Evolutionary conservation across 2,329 filamentous ascomycete species (phyloP).

Genomic region (Colletotrichum graminicola): DNA sequence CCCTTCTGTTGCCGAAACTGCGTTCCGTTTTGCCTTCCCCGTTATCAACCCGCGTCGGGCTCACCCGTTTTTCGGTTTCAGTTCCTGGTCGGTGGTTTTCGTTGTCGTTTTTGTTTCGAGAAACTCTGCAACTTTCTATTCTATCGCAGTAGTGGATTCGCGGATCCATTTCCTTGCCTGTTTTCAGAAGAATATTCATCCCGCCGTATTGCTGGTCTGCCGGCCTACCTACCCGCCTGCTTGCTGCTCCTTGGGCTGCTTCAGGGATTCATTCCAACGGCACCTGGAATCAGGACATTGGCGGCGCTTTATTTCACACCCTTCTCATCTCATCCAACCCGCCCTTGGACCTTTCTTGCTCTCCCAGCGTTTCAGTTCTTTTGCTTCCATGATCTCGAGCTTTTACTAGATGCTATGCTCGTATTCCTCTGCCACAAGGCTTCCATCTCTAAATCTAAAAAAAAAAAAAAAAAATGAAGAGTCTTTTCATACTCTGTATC

Average conservation of each 20-base stretch:
- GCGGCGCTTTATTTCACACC: background rate
- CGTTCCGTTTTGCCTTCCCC: background rate
- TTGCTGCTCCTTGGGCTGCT: background rate
- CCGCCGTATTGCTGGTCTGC: background rate
- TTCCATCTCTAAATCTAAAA: background rate
- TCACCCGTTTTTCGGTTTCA: background rate
- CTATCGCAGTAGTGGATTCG: slow-evolving; percentile 1
- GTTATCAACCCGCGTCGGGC: background rate
- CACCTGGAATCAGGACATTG: background rate
- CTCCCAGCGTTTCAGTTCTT: background rate
- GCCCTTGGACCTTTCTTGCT: background rate
- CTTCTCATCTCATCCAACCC: background rate
- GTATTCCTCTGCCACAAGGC: background rate
- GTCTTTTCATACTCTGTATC: slow-evolving; percentile 6
- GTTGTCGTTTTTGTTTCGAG: background rate
- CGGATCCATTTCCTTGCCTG: slow-evolving; percentile 10
- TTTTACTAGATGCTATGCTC: background rate
- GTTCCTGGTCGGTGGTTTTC: background rate
- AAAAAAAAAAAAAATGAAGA: background rate
- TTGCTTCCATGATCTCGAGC: slow-evolving; percentile 1
- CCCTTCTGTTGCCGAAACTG: background rate
- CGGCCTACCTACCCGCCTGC: background rate
- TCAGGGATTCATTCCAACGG: background rate
- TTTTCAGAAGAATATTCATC: background rate
- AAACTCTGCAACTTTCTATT: background rate